Conservation (phyloP, 805 yeast genomes). For the Schwanniomyces yamadae region DNA sequence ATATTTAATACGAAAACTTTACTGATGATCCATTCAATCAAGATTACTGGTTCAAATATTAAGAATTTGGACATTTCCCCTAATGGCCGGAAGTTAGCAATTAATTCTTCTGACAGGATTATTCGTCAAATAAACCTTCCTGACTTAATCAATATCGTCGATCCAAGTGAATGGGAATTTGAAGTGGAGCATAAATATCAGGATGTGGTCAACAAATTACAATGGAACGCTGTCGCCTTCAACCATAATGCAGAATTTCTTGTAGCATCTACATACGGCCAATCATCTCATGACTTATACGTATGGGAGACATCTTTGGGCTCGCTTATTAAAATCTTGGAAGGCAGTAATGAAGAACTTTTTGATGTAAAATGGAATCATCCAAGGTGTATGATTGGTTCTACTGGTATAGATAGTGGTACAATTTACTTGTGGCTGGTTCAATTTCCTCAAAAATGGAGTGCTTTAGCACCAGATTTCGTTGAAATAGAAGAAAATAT, state of each 20-base stretch:
- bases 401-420: constrained; percentile 86
- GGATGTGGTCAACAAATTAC: constrained; percentile 83
- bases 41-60: constrained; percentile 67
- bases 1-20: constrained; percentile 36
- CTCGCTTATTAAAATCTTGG: constrained; percentile 81
- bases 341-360: constrained; percentile 87
- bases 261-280: constrained; percentile 85
- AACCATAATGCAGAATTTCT: constrained; percentile 76
- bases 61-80: constrained; percentile 63
- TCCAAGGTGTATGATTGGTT: constrained; percentile 67
- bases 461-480: constrained; percentile 94
- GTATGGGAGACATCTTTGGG: constrained; percentile 92
- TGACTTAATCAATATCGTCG: constrained; percentile 32
- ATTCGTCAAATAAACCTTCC: constrained; percentile 61
- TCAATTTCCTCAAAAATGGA: constrained; percentile 88
- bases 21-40: constrained; percentile 45
- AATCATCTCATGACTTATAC: constrained; percentile 81
- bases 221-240: constrained; percentile 81
- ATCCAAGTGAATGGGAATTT: constrained; percentile 46
- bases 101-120: constrained; percentile 76
- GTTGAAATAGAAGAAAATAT: constrained; percentile 92
- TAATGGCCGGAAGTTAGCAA: constrained; percentile 60
- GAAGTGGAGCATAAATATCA: constrained; percentile 81
- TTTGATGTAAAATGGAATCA: constrained; percentile 87
- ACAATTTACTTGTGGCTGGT: constrained; percentile 79